A percentile compares a stretch with the other conserved stretches of the same genome.
Conservation (phyloP, 495 filamentous ascomycete genomes). For the Elaphomyces granulatus region DNA sequence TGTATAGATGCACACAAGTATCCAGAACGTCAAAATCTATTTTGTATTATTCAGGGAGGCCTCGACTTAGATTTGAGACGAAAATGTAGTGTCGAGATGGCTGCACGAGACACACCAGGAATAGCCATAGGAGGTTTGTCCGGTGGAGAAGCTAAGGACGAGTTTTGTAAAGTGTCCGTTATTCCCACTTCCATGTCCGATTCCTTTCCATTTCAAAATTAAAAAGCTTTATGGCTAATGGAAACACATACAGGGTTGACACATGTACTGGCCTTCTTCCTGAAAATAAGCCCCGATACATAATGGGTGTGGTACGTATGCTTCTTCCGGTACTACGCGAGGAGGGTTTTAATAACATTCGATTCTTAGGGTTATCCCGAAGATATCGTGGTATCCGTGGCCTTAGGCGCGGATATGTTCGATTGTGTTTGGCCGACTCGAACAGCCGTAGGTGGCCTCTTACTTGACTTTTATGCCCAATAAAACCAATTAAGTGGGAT, state of each 20-base stretch:
- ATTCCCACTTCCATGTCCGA: too few species aligned
- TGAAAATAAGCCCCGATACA: constrained; percentile 84
- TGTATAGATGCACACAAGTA: constrained; percentile 87
- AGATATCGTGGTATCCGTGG: constrained; percentile 80
- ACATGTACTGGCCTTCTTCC: constrained; percentile 77
- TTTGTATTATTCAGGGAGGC: constrained; percentile 96
- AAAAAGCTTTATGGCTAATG: too few species aligned
- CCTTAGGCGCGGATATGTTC: constrained; percentile 96
- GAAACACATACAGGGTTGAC: constrained; percentile 54
- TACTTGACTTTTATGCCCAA: not conserved
- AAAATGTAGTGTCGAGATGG: constrained; percentile 82
- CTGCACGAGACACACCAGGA: constrained; percentile 77
- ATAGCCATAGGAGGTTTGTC: constrained; percentile 93
- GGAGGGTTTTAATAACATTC: not conserved
- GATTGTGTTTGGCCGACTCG: constrained; percentile 98
- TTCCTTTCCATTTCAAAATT: not conserved
- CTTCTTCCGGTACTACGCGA: not conserved
- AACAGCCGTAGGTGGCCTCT: constrained; percentile 47
- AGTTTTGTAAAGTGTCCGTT: constrained; percentile 45
- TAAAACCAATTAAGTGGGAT: too few species aligned
- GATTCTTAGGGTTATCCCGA: constrained; percentile 65
- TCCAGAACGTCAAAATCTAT: constrained; percentile 79
- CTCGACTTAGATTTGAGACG: constrained; percentile 78
- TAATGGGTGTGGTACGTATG: constrained; percentile 76
- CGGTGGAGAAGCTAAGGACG: constrained; percentile 63